phyloP scores from a whole-genome alignment of 176 grass and related monocot species.

The Coix lacrymajobi region DNA sequence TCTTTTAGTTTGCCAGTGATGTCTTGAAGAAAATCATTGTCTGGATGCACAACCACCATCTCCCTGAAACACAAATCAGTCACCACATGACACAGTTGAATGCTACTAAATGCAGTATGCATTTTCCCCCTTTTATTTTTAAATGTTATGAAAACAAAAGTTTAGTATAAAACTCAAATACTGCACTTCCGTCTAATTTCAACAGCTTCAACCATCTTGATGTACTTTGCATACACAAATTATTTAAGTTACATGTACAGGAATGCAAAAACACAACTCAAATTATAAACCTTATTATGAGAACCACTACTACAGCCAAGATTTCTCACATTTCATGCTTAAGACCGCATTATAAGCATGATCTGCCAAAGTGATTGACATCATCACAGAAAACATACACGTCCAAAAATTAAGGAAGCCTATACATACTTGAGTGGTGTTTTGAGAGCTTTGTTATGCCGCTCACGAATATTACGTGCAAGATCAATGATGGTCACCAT shows the following conservation, averaged over 20 bases:
- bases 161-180: background rate
- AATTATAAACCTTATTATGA: background rate
- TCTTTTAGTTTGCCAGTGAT: conserved; percentile 92
- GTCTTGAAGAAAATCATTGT: conserved; percentile 88
- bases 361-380: background rate
- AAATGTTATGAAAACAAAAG: background rate
- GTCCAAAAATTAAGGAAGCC: background rate
- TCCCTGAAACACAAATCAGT: conserved; percentile 58
- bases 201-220: conserved; percentile 1
- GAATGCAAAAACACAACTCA: background rate
- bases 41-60: conserved; percentile 95
- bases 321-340: background rate
- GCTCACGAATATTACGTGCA: conserved; percentile 86
- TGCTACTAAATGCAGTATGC: conserved; percentile 10
- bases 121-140: background rate
- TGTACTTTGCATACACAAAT: background rate
- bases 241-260: background rate
- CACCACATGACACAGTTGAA: conserved; percentile 24
- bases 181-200: background rate
- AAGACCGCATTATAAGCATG: background rate
- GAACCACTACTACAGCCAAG: background rate
- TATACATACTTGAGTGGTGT: conserved; percentile 87
- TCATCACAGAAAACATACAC: background rate
- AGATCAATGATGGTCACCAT: conserved; percentile 99
- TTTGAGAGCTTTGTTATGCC: conserved; percentile 94